phyloP scores from a whole-genome alignment of 371 early-diverging fungal genomes.

The Circinella umbellata region DNA sequence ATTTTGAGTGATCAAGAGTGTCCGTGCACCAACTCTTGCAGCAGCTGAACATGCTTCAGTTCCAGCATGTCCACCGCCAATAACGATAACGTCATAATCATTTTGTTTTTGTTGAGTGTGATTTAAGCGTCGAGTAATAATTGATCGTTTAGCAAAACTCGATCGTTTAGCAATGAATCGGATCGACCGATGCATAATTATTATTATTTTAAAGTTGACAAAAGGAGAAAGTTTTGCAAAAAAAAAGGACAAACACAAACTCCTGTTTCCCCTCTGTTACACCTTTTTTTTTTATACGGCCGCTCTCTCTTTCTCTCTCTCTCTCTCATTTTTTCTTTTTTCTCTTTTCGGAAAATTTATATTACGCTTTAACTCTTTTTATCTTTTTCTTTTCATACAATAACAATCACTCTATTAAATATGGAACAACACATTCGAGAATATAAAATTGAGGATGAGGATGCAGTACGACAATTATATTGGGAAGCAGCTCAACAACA shows the following conservation, averaged over 20 bases:
- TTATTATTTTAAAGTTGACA: too few species aligned
- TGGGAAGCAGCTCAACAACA: conserved; percentile 12
- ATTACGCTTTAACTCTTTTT: too few species aligned
- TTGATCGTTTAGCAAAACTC: neutral
- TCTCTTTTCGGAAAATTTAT: neutral
- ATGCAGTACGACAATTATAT: conserved; percentile 13
- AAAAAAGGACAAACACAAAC: neutral
- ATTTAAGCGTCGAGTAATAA: neutral
- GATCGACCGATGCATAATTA: conserved; percentile 18
- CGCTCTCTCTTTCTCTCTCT: neutral
- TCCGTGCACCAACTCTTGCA: conserved; percentile 79
- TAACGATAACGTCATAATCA: conserved; percentile 75
- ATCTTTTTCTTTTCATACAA: neutral
- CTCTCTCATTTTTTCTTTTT: neutral
- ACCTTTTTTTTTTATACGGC: neutral
- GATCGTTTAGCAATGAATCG: conserved; percentile 10
- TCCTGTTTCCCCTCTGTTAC: neutral
- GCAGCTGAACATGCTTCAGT: conserved; percentile 88
- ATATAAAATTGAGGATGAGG: conserved; percentile 12
- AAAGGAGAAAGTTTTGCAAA: neutral
- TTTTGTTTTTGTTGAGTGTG: conserved; percentile 3
- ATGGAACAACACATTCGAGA: conserved; percentile 20
- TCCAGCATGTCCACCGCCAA: conserved; percentile 91
- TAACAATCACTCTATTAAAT: neutral
- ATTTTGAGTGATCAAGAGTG: conserved; percentile 80